Evolutionary conservation across 2,329 filamentous ascomycete species (phyloP), one percentile per base, ranked within the genome.

Genomic region (Fusarium sp.): DNA sequence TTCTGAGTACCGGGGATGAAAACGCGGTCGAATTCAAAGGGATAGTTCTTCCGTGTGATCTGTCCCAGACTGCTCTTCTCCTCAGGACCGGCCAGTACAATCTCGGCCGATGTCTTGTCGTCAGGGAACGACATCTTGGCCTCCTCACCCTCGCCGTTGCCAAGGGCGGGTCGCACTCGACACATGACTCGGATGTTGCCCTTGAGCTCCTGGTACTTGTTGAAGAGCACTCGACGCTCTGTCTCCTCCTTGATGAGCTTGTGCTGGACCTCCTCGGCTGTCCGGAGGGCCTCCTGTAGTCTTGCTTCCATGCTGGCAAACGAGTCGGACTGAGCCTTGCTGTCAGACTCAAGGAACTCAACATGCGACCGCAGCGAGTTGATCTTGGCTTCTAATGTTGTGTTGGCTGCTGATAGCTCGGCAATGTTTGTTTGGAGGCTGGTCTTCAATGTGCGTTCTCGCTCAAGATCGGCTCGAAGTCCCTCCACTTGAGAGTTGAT

Each of bases 161-260:
- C 81, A 22, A 91, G 80, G 0, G 89, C 81, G 1, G 95, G 95
- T 36, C 96, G 89, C 26, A 98, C 94, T 74, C 95, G 88, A 73
- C 94, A 98, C 87, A 99, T 99, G 66, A 99, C 95, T 19, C 95
- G 90, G 71, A 99, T 99, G 73, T 99, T 99, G 70, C 95, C 95
- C 76, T 97, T 97, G 58, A 99, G 85, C 73, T 99, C 95, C 75
- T 99, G 93, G 42, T 99, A 94, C 75, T 96, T 95, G 77, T 98
- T 98, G 80, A 98, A 97, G 0, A 99, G 84, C 68, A 96, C 94
- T 22, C 95, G 87, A 12, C 95, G 88, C 46, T 97, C 82, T 1
- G 91, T 95, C 77, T 99, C 95, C 73, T 98, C 95, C 70, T 90
- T 92, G 62, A 95, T 89, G 26, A 99, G 82, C 73, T 95, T 97